Evolutionary conservation across 2,329 filamentous ascomycete genomes (phyloP).

Genomic region (Botrytis byssoidea): DNA sequence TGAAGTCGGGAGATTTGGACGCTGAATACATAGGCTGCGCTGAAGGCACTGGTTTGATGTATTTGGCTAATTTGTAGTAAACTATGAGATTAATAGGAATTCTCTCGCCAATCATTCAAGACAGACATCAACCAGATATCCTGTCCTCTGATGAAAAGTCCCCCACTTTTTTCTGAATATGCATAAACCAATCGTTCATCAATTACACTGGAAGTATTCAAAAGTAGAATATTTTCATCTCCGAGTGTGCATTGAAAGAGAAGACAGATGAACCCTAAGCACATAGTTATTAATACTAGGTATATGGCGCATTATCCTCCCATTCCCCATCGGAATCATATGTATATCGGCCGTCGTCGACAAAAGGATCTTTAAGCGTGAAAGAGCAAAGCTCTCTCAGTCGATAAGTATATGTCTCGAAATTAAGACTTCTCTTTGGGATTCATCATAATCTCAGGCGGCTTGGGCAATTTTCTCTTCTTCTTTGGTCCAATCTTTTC

Average conservation of each 20-base stretch:
- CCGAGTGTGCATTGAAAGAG: neutral
- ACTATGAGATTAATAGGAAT: neutral
- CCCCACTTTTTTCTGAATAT: neutral
- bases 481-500: neutral
- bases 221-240: neutral
- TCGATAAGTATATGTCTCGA: neutral
- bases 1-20: constrained; percentile 34
- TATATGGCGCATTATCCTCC: neutral
- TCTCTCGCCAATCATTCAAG: neutral
- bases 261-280: neutral
- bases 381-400: neutral
- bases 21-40: constrained; percentile 30
- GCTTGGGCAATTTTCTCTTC: neutral
- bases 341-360: neutral
- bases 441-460: neutral
- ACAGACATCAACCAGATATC: neutral
- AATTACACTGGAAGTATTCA: neutral
- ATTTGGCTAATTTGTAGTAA: constrained; percentile 31
- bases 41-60: constrained; percentile 41
- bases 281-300: neutral
- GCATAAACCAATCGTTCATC: neutral
- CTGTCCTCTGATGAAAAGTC: neutral
- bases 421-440: neutral
- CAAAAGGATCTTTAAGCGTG: neutral
- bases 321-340: neutral